Conservation (phyloP, 2,329 filamentous ascomycete genomes). For the Aspergillus neotritici region DNA sequence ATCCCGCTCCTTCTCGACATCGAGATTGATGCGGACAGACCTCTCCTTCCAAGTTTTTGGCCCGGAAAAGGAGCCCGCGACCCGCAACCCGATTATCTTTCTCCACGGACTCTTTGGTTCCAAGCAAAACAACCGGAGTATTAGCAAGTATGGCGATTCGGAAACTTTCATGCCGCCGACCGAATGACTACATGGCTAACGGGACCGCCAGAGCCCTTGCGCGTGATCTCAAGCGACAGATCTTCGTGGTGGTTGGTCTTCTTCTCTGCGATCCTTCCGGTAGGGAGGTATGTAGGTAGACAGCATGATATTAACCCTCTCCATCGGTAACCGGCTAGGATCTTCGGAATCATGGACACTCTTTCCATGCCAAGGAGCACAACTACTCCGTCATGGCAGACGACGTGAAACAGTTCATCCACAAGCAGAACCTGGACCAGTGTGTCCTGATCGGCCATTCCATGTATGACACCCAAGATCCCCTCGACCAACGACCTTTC, state of each 20-base stretch:
- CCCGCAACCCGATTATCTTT: constrained; percentile 66
- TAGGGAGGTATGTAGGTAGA: neutral
- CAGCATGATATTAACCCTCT: neutral
- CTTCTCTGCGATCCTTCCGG: constrained; percentile 3
- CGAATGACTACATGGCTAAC: neutral
- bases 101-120: constrained; percentile 92
- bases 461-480: constrained; percentile 54
- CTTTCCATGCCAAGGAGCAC: constrained; percentile 68
- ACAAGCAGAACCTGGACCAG: constrained; percentile 61
- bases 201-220: constrained; percentile 56
- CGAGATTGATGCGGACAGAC: constrained; percentile 22
- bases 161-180: neutral
- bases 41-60: constrained; percentile 34
- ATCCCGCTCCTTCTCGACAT: constrained; percentile 30
- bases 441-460: constrained; percentile 85
- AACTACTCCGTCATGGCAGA: constrained; percentile 77
- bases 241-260: constrained; percentile 69
- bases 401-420: constrained; percentile 75
- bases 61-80: constrained; percentile 28
- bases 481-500: neutral
- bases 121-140: constrained; percentile 88
- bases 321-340: constrained; percentile 50
- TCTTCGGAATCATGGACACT: constrained; percentile 88
- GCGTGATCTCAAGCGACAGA: constrained; percentile 68
- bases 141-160: constrained; percentile 71